Evolutionary conservation across 2,329 filamentous ascomycete species (phyloP), one percentile per base, ranked within the genome.

Genomic region (Aaosphaeria arxii): DNA sequence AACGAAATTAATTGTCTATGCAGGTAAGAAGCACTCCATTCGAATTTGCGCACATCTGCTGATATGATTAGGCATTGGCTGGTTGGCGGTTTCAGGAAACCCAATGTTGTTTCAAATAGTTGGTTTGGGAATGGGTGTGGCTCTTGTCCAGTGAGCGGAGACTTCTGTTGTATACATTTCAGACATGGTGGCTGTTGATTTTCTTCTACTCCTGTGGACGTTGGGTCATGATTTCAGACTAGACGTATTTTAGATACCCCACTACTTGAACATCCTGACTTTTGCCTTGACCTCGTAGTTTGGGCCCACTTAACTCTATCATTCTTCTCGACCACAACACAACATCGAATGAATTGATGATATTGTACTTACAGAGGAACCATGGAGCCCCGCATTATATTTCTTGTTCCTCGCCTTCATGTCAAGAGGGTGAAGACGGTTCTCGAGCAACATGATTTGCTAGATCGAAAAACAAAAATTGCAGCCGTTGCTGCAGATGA

Each of bases 1-100:
- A 35, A 97, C 94, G 5, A 97, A 96, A 73, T 72, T 99, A 51
- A 88, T 99, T 60, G 90, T 99, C 28, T 99, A 99, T 74, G 82
- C 87, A 50, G 94, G 92, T 90, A 74, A 71, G 84, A 73, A n/a
- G 11, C 50, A 36, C n/a, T 9, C 11, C 11, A 7, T 4, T 4
- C 28, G 31, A n/a, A 30, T 7, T 9, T 39, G 24, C 9, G 5
- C 28, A 11, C 33, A 0, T 9, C 30, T 9, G 33, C 5, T n/a
- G 28, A 7, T 30, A 29, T n/a, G 29, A 43, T n/a, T 32, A 90
- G 89, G 89, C 41, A 95, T 96, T 68, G 90, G 80, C 44, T 91
- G 86, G 84, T 75, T 95, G 50, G 88, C 89, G 2, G 84, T 89
- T 1, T 88, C 89, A 57, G 76, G 80, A n/a, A 85, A 87, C 55